Evolutionary conservation across 2,329 filamentous ascomycete species (phyloP), one percentile per base, ranked within the genome.

Genomic region (Helicocarpus griseus): DNA sequence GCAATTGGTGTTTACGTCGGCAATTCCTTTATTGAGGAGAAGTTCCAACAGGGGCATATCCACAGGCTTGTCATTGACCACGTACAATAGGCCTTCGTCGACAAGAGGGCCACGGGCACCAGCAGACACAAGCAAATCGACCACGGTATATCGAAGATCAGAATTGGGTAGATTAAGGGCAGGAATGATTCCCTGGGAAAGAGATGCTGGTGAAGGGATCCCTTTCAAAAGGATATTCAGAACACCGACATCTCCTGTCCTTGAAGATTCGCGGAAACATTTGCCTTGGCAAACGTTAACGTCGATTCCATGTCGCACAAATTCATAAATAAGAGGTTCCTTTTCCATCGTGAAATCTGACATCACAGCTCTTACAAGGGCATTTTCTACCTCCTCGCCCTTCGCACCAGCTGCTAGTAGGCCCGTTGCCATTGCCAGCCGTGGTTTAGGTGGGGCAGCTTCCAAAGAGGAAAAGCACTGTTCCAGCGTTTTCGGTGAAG

Each of bases 141-240:
- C 13, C 17, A 57, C 48, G 5, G 52, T 52, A 38, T 53, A 53
- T 35, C 55, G 52, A 13, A 56, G 45, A 19, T 53, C 51, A 36
- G 46, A 49, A 41, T 56, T 39, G 9, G 35, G 44, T 24, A 58
- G 31, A 2, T 47, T 38, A 26, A 48, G 48, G 22, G 57, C 57
- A 14, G 50, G 50, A 21, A 38, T 22, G 14, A 58, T 48, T 8
- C 49, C 57, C 35, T 47, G 48, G n/a, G 53, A 50, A 21, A 58
- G 57, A 7, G 57, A 48, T 28, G 38, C 38, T 24, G 46, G 48
- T 9, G 55, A 56, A 40, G 54, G 50, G 9, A 44, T 40, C 5
- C 57, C 57, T 26, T 51, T 45, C n/a, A 57, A 49, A 8, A 58
- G 51, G n/a, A 58, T 6, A 17, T 51, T 56, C 3, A 57, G 26